Evolutionary conservation across 2,329 filamentous ascomycete species (phyloP), one percentile per base, ranked within the genome.

Genomic region (Pleomassaria siparia): DNA sequence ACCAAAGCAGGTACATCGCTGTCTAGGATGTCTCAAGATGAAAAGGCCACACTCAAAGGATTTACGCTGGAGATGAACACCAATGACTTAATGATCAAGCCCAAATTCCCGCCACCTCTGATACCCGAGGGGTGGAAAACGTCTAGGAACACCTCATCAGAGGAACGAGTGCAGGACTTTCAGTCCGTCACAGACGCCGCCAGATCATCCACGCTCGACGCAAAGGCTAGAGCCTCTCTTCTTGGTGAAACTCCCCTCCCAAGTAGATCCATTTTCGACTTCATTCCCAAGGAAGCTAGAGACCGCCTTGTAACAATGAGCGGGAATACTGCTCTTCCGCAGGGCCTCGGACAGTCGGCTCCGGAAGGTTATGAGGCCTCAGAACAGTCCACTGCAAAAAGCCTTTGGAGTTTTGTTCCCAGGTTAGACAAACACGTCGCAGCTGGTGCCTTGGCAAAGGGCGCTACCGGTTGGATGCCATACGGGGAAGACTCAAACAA

Each of bases 241-340:
- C 78, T 97, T 1, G 91, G 91, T 28, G 92, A 96, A 72, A 78
- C 82, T 30, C 81, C 83, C 28, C 76, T 97, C 0, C 91, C 91
- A 0, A 89, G 90, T 0, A 96, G 97, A 73, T 97, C 94, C 0
- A 85, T 99, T 2, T 99, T 97, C 68, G 91, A 97, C 71, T 99
- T 88, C 70, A 80, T 99, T 55, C 88, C 88, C 0, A 79, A 89
- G 0, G 81, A 87, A 26, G 84, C 88, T 3, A 84, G 94, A 51
- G 86, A 92, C 43, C 83, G 86, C 21, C 80, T 99, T 36, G 90
- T 81, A 2, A 79, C 83, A 10, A 85, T 85, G 1, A 90, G 89
- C 2, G 91, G 91, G 1, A 90, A 85, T 47, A 72, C 72, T 2
- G 82, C 92, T 62, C 80, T 99, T 2, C 94, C 94, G 0, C 82